Conservation (phyloP, 805 yeast species). For the Wickerhamomyces alni region DNA sequence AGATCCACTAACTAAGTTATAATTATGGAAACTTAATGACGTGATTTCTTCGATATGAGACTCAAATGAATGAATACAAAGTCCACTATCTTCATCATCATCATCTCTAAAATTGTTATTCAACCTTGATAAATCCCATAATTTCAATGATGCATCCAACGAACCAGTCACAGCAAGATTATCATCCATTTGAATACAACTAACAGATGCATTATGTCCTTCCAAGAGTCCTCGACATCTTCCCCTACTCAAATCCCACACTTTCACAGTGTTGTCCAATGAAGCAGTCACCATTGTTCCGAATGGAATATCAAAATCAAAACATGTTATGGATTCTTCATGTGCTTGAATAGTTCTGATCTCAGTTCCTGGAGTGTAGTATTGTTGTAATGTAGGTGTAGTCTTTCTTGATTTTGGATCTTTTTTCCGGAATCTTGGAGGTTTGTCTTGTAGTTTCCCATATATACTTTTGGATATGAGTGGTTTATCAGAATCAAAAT, state of each 20-base stretch:
- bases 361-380: constrained; percentile 51
- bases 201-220: constrained; percentile 58
- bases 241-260: constrained; percentile 73
- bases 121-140: constrained; percentile 47
- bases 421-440: constrained; percentile 26
- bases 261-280: constrained; percentile 67
- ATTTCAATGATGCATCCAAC: constrained; percentile 52
- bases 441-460: constrained; percentile 33
- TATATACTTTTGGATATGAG: constrained; percentile 38
- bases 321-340: constrained; percentile 42
- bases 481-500: constrained; percentile 18
- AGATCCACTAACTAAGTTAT: constrained; percentile 61
- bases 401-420: constrained; percentile 38
- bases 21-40: constrained; percentile 48
- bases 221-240: constrained; percentile 43
- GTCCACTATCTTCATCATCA: constrained; percentile 21
- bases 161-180: constrained; percentile 49
- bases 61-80: constrained; percentile 45
- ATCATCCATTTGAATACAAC: constrained; percentile 53
- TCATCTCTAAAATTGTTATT: constrained; percentile 17
- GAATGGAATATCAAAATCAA: constrained; percentile 71
- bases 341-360: constrained; percentile 49
- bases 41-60: constrained; percentile 66
- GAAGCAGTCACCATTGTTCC: constrained; percentile 76
- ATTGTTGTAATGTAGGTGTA: constrained; percentile 59